Evolutionary conservation across 495 filamentous ascomycete genomes (phyloP), one percentile per base, ranked within the genome.

Genomic region (Achaetomiella virescens): DNA sequence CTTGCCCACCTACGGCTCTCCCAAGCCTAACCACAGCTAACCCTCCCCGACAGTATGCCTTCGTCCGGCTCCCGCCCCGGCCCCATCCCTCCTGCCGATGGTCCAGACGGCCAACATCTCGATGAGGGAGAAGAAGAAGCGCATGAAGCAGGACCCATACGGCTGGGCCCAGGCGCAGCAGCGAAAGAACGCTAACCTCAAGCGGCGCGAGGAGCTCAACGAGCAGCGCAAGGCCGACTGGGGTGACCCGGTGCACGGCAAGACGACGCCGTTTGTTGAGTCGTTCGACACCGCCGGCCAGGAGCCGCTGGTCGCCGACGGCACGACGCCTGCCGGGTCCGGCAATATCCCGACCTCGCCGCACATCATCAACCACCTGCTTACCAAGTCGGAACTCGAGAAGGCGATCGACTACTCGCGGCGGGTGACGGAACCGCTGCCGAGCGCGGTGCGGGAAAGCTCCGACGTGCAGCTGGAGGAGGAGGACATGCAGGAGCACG

Each of bases 181-280:
- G 67, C 86, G 88, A 45, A 91, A 89, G 69, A 82, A 83, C 21
- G 88, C 84, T 53, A 95, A 95, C 67, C 62, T 92, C 42, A 79
- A 81, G 60, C 83, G 88, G 15, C 89, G 84, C 60, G 76, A 79
- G 54, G 81, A 78, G 41, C 81, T 97, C 52, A 68, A 81, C 33
- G 65, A 78, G 48, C 71, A 84, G 60, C 82, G 88, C 52, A 73
- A 81, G 29, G 77, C 70, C 22, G 76, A 75, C 27, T 62, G 83
- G 47, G 90, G 90, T 25, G 82, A 95, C 70, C 89, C 91, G 0
- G 79, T 97, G 61, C 78, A 83, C 51, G 91, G 90, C 61, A 71
- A 83, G 37, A 66, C 78, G 7, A 97, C 95, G 12, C 79, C 89
- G 35, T 98, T 96, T 70, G 72, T 96, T 66, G 78, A 88, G 72